phyloP scores from a whole-genome alignment of 805 yeast species.

The Metschnikowia reukaufii region DNA sequence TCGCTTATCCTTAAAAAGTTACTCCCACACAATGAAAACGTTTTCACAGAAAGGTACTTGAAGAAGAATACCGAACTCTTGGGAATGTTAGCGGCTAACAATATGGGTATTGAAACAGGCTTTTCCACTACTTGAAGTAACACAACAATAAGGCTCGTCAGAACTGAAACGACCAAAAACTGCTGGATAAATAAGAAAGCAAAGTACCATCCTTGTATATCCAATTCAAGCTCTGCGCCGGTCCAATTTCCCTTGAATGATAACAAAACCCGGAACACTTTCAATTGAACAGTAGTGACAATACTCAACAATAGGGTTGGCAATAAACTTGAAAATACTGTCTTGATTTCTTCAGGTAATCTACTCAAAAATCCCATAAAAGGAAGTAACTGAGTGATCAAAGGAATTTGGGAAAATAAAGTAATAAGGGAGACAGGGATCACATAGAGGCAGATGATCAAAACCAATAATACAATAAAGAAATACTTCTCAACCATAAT shows the following conservation, averaged over 20 bases:
- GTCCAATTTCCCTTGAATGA: conserved; percentile 59
- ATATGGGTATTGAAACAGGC: conserved; percentile 70
- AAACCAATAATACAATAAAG: conserved; percentile 42
- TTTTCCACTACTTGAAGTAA: conserved; percentile 60
- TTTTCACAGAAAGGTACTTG: conserved; percentile 72
- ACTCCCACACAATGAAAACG: conserved; percentile 73
- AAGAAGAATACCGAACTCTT: conserved; percentile 85
- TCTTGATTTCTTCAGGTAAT: conserved; percentile 54
- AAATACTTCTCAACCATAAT: conserved; percentile 39
- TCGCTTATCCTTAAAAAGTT: conserved; percentile 61
- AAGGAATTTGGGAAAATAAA: conserved; percentile 70
- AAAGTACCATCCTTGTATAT: conserved; percentile 76
- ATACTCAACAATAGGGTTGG: conserved; percentile 67
- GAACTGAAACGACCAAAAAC: conserved; percentile 79
- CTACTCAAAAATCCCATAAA: conserved; percentile 53
- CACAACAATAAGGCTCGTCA: conserved; percentile 71
- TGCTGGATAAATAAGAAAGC: conserved; percentile 77
- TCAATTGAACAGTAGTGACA: conserved; percentile 63
- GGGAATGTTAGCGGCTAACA: conserved; percentile 77
- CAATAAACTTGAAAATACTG: conserved; percentile 57
- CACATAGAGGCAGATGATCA: conserved; percentile 63
- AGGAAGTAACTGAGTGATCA: conserved; percentile 61
- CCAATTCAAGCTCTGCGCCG: conserved; percentile 62
- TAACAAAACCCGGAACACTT: conserved; percentile 54
- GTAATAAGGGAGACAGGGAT: conserved; percentile 83